phyloP scores from a whole-genome alignment of 768 basidiomycete species.

The Rhizopogon vinicolor region DNA sequence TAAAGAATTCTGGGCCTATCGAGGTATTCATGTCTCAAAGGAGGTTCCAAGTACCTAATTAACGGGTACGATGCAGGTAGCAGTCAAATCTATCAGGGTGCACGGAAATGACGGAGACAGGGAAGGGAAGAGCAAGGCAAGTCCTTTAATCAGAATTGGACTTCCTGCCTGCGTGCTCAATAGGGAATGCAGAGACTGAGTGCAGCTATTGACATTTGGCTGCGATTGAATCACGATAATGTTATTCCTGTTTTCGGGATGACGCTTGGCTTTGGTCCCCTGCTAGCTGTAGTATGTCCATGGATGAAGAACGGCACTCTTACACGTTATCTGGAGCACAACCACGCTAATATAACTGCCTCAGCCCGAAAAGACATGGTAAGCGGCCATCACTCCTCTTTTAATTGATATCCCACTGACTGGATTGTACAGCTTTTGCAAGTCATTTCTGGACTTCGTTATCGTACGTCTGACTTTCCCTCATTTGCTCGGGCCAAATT shows the following conservation, averaged over 20 bases:
- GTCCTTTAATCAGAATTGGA: neutral
- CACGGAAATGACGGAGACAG: slow-evolving; percentile 1
- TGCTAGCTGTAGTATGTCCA: slow-evolving; percentile 20
- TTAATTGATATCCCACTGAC: neutral
- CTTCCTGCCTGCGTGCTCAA: neutral
- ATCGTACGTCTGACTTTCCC: neutral
- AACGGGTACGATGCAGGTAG: slow-evolving; percentile 11
- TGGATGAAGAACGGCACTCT: slow-evolving; percentile 23
- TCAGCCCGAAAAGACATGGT: slow-evolving; percentile 12
- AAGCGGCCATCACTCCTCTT: neutral
- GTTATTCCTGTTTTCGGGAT: slow-evolving; percentile 16
- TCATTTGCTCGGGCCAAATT: neutral
- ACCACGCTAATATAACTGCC: neutral
- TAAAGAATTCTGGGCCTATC: slow-evolving; percentile 7
- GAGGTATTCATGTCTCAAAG: neutral
- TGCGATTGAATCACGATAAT: slow-evolving; percentile 16
- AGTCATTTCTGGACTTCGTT: slow-evolving; percentile 2
- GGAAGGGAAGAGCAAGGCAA: slow-evolving; percentile 13
- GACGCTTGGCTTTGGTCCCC: slow-evolving; percentile 14
- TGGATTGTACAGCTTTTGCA: neutral
- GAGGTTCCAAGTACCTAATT: neutral
- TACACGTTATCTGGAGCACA: slow-evolving; percentile 11
- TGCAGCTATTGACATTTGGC: slow-evolving; percentile 19
- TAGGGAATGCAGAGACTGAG: slow-evolving; percentile 5
- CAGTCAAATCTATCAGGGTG: slow-evolving; percentile 21